Base-by-base conservation (phyloP, 23 red algal genomes). In the Gracilaria domingensis region DNA sequence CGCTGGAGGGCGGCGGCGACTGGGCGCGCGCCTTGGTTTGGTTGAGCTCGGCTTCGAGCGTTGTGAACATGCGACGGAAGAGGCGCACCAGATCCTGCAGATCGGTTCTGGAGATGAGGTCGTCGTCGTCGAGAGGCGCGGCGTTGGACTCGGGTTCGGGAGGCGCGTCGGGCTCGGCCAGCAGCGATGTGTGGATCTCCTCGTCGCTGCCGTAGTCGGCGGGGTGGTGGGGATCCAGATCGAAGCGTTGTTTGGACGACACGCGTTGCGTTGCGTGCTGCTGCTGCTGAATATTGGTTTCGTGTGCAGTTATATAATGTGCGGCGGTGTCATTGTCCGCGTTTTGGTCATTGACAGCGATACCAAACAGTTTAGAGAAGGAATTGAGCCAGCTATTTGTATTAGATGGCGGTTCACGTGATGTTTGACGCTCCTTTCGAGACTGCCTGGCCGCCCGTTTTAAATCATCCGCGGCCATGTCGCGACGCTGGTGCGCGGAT, bases 41-140 rank as follows among this genome's bases (percentile, higher is more conserved):
- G 23, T 77, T 77, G 34, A 77, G 26, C 17, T 77, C 40, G 0
- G 26, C 50, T 25, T 77, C 72, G 0, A 77, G 12, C 23, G 72
- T 51, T 8, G 72, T 77, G 26, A 77, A 77, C 72, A 77, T 77
- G 21, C 72, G 38, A 34, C 72, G 72, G 36, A 77, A 77, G 4
- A 77, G 25, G 7, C 45, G 39, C 17, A 77, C 72, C 3, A 77
- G 42, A 20, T 77, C 72, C 20, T 37, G 38, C 13, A 77, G 45
- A 50, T 77, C 72, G 0, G 72, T 51, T 77, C 30, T 51, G 3
- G 72, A 39, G 28, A 69, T 20, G 4, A 77, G 72, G 29, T 77
- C 72, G 34, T 77, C 72, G 24, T 51, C 45, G 11, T 45, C 38
- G 6, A 50, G 34, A 50, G 11, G 8, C 11, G 23, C 3, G 4